Conservation (phyloP, 805 yeast species). For the Jamesozyma hellenica region DNA sequence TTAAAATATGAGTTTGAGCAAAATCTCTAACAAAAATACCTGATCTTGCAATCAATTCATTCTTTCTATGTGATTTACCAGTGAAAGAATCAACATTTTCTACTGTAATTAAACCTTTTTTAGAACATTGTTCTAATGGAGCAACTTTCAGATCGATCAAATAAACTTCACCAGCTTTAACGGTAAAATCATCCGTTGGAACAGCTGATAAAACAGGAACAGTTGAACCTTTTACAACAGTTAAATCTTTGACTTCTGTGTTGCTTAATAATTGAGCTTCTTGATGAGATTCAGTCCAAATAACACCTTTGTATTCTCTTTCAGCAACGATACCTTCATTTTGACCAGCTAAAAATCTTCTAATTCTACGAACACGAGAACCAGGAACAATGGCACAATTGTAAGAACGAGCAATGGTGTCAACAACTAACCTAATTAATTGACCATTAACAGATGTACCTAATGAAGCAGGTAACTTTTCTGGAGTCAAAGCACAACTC, state of each 20-base stretch:
- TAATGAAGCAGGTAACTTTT: slow-evolving; percentile 53
- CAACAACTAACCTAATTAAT: slow-evolving; percentile 64
- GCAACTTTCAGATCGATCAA: slow-evolving; percentile 74
- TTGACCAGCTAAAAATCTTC: slow-evolving; percentile 94
- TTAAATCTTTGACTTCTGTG: slow-evolving; percentile 31
- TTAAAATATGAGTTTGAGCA: slow-evolving; percentile 69
- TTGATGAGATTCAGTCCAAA: slow-evolving; percentile 76
- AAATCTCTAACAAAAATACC: slow-evolving; percentile 78
- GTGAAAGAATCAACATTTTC: slow-evolving; percentile 55
- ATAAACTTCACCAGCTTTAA: slow-evolving; percentile 78
- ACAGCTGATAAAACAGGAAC: slow-evolving; percentile 45
- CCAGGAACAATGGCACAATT: slow-evolving; percentile 86
- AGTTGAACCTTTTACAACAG: slow-evolving; percentile 28
- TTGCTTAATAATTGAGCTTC: slow-evolving; percentile 43
- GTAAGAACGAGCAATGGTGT: slow-evolving; percentile 75
- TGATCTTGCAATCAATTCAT: slow-evolving; percentile 47
- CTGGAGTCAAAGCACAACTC: slow-evolving; percentile 66
- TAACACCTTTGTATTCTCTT: slow-evolving; percentile 85
- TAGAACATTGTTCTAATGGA: slow-evolving; percentile 43
- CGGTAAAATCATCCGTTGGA: slow-evolving; percentile 66
- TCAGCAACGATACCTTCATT: slow-evolving; percentile 87
- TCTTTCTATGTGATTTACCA: slow-evolving; percentile 49
- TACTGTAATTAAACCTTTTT: slow-evolving; percentile 58
- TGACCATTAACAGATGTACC: slow-evolving; percentile 51
- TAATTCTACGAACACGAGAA: slow-evolving; percentile 79